These are phyloP conservation scores for Verticillium zaregamsianum DNA, from an alignment of 2,329 filamentous ascomycete species.

Conservation along the genomic window DNA sequence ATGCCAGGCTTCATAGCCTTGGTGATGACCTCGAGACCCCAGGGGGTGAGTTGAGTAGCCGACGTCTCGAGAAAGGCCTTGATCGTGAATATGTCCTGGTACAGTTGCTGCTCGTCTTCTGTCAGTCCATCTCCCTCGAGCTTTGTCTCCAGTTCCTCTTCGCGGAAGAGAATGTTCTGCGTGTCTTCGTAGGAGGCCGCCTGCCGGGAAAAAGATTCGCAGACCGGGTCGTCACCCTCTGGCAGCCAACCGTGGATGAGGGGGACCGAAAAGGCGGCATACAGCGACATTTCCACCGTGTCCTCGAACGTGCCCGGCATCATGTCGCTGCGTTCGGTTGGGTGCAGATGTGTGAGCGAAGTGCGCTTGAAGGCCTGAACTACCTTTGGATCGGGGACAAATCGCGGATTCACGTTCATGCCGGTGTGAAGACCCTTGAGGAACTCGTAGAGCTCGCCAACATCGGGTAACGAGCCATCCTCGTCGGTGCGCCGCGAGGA, in stretches of 20 bases:
- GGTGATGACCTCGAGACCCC: constrained; percentile 72
- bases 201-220: constrained; percentile 66
- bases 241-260: constrained; percentile 93
- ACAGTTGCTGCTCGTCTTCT: constrained; percentile 69
- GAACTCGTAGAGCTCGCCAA: constrained; percentile 83
- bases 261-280: constrained; percentile 82
- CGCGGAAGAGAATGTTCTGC: constrained; percentile 81
- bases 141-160: constrained; percentile 84
- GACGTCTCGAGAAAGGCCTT: constrained; percentile 76
- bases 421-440: constrained; percentile 86
- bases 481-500: constrained; percentile 63
- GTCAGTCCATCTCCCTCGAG: constrained; percentile 60
- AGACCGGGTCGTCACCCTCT: constrained; percentile 58
- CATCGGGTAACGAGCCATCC: constrained; percentile 70
- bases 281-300: constrained; percentile 84
- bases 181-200: constrained; percentile 88
- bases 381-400: constrained; percentile 57
- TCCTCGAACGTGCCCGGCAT: constrained; percentile 76
- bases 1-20: constrained; percentile 69
- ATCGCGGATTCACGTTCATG: constrained; percentile 96
- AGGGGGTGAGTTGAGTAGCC: constrained; percentile 81
- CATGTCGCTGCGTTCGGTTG: constrained; percentile 40
- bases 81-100: constrained; percentile 80
- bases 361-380: constrained; percentile 44
- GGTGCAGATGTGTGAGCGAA: constrained; percentile 48